Evolutionary conservation across 1,284 basidiomycete genomes (phyloP).

Genomic region (Cryptococcus deneoformans): DNA sequence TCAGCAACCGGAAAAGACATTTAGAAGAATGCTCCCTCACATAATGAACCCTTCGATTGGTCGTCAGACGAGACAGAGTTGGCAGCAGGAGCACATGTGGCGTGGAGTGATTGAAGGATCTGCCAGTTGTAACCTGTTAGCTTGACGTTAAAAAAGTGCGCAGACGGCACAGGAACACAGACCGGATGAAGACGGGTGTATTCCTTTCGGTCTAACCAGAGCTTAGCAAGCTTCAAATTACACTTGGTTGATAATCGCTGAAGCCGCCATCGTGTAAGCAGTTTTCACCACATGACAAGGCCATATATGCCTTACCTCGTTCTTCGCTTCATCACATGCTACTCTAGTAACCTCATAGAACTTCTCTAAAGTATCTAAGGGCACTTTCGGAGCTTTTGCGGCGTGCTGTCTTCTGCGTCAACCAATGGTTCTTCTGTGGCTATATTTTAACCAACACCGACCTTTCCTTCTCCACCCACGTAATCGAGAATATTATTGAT

Average conservation of each 20-base stretch:
- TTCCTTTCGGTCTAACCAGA: conserved; percentile 95
- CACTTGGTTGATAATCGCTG: conserved; percentile 92
- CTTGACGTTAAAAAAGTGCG: background rate
- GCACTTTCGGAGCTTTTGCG: conserved; percentile 56
- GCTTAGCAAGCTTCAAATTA: conserved; percentile 93
- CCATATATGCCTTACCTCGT: conserved; percentile 64
- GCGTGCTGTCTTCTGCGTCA: conserved; percentile 33
- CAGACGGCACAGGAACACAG: conserved; percentile 16
- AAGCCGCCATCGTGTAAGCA: background rate
- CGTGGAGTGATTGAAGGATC: conserved; percentile 53
- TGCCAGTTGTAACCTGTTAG: conserved; percentile 12
- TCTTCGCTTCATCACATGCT: conserved; percentile 88
- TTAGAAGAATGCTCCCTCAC: conserved; percentile 21
- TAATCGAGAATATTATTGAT: conserved; percentile 99
- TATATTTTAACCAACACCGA: conserved; percentile 49
- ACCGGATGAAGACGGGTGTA: conserved; percentile 80
- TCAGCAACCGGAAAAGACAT: conserved; percentile 2
- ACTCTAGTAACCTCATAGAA: conserved; percentile 94
- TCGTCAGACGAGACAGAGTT: conserved; percentile 47
- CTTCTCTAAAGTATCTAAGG: conserved; percentile 83
- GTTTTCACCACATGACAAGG: background rate
- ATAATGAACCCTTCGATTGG: conserved; percentile 48
- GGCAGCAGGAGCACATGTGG: conserved; percentile 48
- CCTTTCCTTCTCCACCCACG: conserved; percentile 79
- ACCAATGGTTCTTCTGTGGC: background rate